These are phyloP conservation scores for Collybia sp. DNA, from an alignment of 768 basidiomycete species.

Conservation along the genomic window DNA sequence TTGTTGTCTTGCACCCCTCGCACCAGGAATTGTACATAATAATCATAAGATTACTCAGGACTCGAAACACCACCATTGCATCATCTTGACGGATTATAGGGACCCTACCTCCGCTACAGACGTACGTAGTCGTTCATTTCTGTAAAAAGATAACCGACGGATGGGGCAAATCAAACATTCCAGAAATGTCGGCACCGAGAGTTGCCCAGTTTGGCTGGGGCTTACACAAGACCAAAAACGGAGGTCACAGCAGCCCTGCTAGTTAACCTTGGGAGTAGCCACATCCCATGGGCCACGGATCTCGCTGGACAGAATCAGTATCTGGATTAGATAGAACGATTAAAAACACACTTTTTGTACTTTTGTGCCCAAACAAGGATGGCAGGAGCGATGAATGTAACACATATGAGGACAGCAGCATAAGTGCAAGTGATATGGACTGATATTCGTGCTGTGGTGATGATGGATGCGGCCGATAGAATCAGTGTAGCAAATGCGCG, in stretches of 20 bases:
- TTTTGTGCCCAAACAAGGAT: slow-evolving; percentile 80
- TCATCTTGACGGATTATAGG: too few species aligned
- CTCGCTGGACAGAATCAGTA: slow-evolving; percentile 46
- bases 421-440: slow-evolving; percentile 49
- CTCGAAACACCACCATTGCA: too few species aligned
- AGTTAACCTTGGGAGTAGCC: slow-evolving; percentile 69
- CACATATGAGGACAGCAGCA: slow-evolving; percentile 41
- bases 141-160: too few species aligned
- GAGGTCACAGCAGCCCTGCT: slow-evolving; percentile 9
- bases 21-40: too few species aligned
- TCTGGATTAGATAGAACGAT: slow-evolving; percentile 4
- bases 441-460: slow-evolving; percentile 51
- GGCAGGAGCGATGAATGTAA: slow-evolving; percentile 71
- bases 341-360: slow-evolving; percentile 72
- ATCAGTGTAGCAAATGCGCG: slow-evolving; percentile 50
- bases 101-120: too few species aligned
- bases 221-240: too few species aligned
- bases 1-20: slow-evolving; percentile 3
- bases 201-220: too few species aligned
- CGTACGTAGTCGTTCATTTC: too few species aligned
- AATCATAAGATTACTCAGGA: too few species aligned
- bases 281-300: slow-evolving; percentile 91
- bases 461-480: slow-evolving; percentile 45
- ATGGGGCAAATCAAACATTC: too few species aligned
- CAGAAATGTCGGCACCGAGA: too few species aligned